Percentiles rank a stretch among this genome's conserved stretches.
Conservation (phyloP, 139 green algal genomes). For the Chlamydomonas incerta region DNA sequence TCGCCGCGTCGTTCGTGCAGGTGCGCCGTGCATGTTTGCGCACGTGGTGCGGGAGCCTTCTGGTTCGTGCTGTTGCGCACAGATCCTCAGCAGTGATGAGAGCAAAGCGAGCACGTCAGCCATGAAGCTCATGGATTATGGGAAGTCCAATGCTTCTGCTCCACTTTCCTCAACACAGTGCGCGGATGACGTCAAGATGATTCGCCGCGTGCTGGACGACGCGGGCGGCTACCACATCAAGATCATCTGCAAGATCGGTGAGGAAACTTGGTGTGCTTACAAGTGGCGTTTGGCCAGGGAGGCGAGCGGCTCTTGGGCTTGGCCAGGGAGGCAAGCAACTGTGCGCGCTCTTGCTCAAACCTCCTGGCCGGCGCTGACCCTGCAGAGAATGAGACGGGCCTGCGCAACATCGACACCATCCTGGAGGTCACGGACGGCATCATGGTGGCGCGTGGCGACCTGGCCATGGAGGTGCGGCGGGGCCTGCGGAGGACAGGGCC, state of each 20-base stretch:
- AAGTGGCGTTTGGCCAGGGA: no score
- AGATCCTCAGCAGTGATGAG: no score
- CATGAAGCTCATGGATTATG: no score
- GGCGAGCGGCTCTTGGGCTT: no score
- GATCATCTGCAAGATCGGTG: constrained; percentile 74
- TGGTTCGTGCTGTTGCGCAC: no score
- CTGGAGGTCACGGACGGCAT: constrained; percentile 61
- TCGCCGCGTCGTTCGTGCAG: constrained; percentile 76
- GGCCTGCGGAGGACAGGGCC: no score
- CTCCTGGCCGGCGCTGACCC: no score
- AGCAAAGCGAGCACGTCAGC: no score
- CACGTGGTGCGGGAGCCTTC: background rate
- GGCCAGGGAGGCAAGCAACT: no score
- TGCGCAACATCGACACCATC: constrained; percentile 71
- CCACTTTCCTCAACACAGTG: constrained; percentile 50
- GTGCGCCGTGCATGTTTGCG: background rate
- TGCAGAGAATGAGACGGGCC: constrained; percentile 62
- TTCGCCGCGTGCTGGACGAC: constrained; percentile 54
- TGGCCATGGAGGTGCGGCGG: constrained; percentile 77
- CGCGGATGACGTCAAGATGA: constrained; percentile 63
- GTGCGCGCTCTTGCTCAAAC: no score
- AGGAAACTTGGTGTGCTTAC: no score
- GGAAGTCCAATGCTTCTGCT: no score
- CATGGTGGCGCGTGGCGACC: constrained; percentile 75
- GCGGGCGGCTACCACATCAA: constrained; percentile 56